Base-by-base conservation (phyloP, 768 basidiomycete genomes). In the Tulasnella sp. region DNA sequence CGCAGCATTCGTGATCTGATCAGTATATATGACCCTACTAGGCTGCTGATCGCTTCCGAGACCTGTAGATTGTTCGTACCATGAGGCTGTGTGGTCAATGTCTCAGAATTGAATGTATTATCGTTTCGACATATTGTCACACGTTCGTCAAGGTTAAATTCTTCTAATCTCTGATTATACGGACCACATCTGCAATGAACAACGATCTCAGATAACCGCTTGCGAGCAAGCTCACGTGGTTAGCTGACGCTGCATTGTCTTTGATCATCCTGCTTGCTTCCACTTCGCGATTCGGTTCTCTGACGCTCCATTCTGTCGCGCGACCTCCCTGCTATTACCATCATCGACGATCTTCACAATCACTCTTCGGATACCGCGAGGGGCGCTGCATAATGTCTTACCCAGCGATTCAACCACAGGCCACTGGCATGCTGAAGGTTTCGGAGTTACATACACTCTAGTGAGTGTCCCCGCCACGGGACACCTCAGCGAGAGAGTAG, bases 361-460 rank as follows among this genome's bases (percentile, higher is more conserved):
- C 62, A 14, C 27, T 68, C 21, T 6, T 14, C 1, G 34, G 14
- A n/a, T 12, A 31, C n/a, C 62, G 27, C 7, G 62, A 68, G 34
- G 31, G 27, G 14, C 7, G 14, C 12, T 31, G 62, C 34, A 73
- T 75, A 21, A 80, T 78, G 71, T 77, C 81, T 73, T 84, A 85
- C 81, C 80, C 83, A 7, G 78, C 77, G 5, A 78, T 80, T 68
- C 68, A 84, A 56, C 83, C 84, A 0, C 84, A 82, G 79, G 81
- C 84, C 44, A 82, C 82, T n/a, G 85, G 84, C 2, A 62, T 74
- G 36, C 79, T 85, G 58, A 83, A 84, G 81, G 84, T 85, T 0
- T 84, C 84, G 12, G 82, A 83, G 62, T 46, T 85, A 4, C 85
- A 85, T 81, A 82, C 80, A 4, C 56, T 85, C 34, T 83, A 85